Base-by-base conservation (phyloP, 345 rosid genomes). In the Pistacia vera region DNA sequence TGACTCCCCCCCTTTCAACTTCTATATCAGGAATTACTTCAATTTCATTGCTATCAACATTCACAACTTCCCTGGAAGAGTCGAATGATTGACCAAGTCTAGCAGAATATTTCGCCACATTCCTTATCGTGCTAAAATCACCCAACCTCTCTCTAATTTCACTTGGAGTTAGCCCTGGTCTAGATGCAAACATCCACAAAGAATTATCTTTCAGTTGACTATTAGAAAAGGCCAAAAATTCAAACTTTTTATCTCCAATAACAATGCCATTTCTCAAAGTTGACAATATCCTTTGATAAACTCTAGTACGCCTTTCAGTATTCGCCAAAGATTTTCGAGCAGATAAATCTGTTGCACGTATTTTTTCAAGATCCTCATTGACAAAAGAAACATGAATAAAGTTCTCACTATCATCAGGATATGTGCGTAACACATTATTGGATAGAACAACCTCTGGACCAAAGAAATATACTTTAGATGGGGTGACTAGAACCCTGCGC, bases 181-280 rank as follows among this genome's bases (percentile, higher is more conserved):
- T 82, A 2, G 91, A 82, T 17, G 95, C 92, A 81, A 90, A 89
- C 92, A 90, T 88, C 95, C 95, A 89, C 7, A 79, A 77, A 0
- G 95, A 87, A 66, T 76, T 83, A 17, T 87, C 94, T 14, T 88
- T 71, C 17, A 90, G 7, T 14, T 90, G 91, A 73, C 88, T 84
- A 2, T 80, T 65, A 2, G 92, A 90, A 55, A 87, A 90, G 54
- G 88, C 94, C 4, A 90, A 87, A 82, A 90, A 90, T 74, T 90
- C 90, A 41, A 87, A 83, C 70, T 64, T 78, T 77, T 82, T 83
- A 17, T 79, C 72, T 1, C 80, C 83, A 9, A 85, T 77, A 11
- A 77, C 75, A 16, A 90, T 79, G 22, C 95, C 92, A 38, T 88
- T 83, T 18, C 80, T 68, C 8, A 87, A 82, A 60, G 75, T 80